These are phyloP conservation scores for Globisporangium lucens DNA, from an alignment of 352 stramenopile species.

Conservation along the genomic window DNA sequence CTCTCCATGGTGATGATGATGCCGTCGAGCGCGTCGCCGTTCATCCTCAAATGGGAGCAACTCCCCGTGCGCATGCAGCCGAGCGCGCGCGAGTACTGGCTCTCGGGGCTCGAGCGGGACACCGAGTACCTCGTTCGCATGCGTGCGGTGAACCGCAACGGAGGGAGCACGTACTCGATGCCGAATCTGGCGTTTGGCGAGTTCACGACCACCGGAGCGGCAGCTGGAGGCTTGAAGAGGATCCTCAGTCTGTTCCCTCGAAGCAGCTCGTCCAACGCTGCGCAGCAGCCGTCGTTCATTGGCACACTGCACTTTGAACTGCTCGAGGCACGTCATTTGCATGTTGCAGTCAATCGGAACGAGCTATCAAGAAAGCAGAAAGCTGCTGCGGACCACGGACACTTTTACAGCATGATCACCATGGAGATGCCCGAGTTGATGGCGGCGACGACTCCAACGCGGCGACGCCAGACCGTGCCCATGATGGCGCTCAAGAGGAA, in stretches of 20 bases:
- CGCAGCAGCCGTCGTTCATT: slow-evolving; percentile 43
- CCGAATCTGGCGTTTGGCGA: slow-evolving; percentile 34
- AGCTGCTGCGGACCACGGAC: slow-evolving; percentile 14
- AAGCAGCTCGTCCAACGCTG: background rate
- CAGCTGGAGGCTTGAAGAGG: slow-evolving; percentile 1
- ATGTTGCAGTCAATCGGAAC: background rate
- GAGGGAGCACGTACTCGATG: slow-evolving; percentile 53
- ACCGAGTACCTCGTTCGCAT: slow-evolving; percentile 65
- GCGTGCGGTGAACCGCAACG: slow-evolving; percentile 56
- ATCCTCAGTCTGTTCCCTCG: slow-evolving; percentile 17
- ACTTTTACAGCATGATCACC: slow-evolving; percentile 25
- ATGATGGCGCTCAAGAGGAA: slow-evolving; percentile 1
- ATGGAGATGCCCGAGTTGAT: slow-evolving; percentile 23
- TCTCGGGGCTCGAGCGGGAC: slow-evolving; percentile 46
- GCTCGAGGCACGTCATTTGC: slow-evolving; percentile 41
- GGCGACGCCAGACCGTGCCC: slow-evolving; percentile 16
- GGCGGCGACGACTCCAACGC: background rate
- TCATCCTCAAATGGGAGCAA: slow-evolving; percentile 50
- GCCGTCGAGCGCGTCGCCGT: slow-evolving; percentile 21
- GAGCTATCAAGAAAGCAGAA: slow-evolving; percentile 3
- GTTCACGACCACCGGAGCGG: slow-evolving; percentile 35
- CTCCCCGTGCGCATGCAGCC: slow-evolving; percentile 47
- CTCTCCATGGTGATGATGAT: slow-evolving; percentile 56
- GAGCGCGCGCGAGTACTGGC: slow-evolving; percentile 52
- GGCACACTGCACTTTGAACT: slow-evolving; percentile 59